Conservation (phyloP, 2,329 filamentous ascomycete species). For the Alternaria incomplexa region DNA sequence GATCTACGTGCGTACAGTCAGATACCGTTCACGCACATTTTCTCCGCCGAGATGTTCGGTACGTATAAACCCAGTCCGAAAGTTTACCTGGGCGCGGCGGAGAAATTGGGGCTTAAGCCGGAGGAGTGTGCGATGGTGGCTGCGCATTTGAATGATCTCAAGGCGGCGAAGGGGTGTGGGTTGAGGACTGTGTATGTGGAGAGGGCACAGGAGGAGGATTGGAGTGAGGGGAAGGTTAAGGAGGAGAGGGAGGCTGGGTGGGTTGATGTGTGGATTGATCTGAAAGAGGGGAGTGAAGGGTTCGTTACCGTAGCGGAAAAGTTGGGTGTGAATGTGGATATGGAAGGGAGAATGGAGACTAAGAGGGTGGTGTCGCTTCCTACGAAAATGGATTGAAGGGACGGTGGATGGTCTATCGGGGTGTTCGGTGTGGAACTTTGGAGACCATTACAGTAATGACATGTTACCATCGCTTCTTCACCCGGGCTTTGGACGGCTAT, state of each 20-base stretch:
- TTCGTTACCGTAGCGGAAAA: constrained; percentile 53
- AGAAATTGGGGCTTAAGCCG: constrained; percentile 62
- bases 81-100: constrained; percentile 72
- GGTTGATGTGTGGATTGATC: constrained; percentile 63
- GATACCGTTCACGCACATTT: constrained; percentile 67
- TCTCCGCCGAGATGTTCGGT: constrained; percentile 73
- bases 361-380: constrained; percentile 19
- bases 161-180: constrained; percentile 68
- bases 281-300: constrained; percentile 55
- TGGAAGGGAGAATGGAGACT: not conserved
- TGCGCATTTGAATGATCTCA: constrained; percentile 73
- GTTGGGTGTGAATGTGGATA: constrained; percentile 36
- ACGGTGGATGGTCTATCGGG: too few species aligned
- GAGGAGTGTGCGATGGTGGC: constrained; percentile 77
- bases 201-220: constrained; percentile 69
- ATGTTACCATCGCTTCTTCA: too few species aligned
- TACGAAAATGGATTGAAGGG: not conserved
- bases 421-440: too few species aligned
- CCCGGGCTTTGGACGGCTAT: too few species aligned
- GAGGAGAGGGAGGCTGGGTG: constrained; percentile 62
- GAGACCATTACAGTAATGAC: too few species aligned
- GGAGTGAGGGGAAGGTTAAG: constrained; percentile 58
- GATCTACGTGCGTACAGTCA: constrained; percentile 67
- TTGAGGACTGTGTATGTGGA: constrained; percentile 78
- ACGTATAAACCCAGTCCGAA: constrained; percentile 75